Evolutionary conservation across 371 early-diverging fungal genomes (phyloP).

Genomic region (Massospora cicadina): DNA sequence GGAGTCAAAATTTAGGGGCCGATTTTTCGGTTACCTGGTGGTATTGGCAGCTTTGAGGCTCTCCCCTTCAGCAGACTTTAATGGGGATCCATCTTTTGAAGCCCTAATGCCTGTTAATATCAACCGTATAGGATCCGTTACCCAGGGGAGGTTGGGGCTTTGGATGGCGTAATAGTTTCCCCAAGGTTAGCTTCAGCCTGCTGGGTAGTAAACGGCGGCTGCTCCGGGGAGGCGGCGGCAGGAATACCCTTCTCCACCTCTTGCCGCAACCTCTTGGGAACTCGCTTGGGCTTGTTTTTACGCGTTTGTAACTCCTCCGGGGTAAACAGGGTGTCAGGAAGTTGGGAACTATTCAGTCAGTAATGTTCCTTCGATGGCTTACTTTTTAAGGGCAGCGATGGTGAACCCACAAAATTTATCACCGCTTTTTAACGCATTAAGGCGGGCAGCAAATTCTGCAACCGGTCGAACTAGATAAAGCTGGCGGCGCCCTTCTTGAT

Average conservation of each 20-base stretch:
- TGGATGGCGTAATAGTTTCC: background rate
- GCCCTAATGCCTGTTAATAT: background rate
- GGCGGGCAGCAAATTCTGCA: background rate
- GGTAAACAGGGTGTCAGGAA: background rate
- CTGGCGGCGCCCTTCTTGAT: conserved; percentile 1
- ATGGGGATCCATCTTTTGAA: background rate
- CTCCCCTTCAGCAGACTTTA: background rate
- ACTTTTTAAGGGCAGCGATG: background rate
- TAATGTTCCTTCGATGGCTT: background rate
- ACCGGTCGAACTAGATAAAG: background rate
- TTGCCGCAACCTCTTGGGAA: background rate
- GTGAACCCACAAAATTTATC: background rate
- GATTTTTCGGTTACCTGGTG: background rate
- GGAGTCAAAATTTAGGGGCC: background rate
- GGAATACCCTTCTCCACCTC: background rate
- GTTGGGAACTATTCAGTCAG: background rate
- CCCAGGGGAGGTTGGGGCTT: background rate
- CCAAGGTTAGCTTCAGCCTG: background rate
- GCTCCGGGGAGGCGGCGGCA: background rate
- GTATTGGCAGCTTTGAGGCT: background rate
- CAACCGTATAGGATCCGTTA: background rate
- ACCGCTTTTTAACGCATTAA: background rate
- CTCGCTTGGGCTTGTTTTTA: background rate
- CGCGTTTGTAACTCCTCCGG: background rate
- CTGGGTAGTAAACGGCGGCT: background rate